Conservation (phyloP, 495 filamentous ascomycete genomes). For the Penicillium pulvis region DNA sequence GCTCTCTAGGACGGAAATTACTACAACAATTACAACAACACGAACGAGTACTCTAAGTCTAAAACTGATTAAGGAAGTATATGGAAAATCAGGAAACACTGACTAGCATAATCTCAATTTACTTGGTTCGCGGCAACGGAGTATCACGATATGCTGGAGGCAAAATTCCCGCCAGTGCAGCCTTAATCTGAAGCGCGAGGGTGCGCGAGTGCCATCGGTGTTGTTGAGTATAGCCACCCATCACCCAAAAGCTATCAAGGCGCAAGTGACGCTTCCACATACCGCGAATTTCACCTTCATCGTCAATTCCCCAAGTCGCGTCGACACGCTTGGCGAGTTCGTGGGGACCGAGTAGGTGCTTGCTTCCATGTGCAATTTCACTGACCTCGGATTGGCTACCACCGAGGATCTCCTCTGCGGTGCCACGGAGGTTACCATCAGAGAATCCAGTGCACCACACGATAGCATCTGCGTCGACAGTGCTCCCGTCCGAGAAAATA, state of each 20-base stretch:
- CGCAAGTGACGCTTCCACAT: conserved; percentile 36
- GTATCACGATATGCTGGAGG: conserved; percentile 25
- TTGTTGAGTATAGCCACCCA: conserved; percentile 24
- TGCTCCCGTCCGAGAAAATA: conserved; percentile 34
- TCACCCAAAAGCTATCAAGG: conserved; percentile 39
- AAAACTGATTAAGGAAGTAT: no score
- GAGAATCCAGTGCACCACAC: conserved; percentile 43
- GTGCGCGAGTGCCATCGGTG: conserved; percentile 21
- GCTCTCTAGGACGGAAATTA: no score
- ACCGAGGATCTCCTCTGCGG: conserved; percentile 25
- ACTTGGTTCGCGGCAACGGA: background rate
- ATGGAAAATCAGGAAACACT: no score
- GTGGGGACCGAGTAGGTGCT: conserved; percentile 12
- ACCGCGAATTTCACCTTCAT: conserved; percentile 41
- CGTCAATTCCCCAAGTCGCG: conserved; percentile 39
- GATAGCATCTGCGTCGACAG: conserved; percentile 38
- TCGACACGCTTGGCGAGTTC: conserved; percentile 37
- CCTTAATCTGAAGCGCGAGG: conserved; percentile 38
- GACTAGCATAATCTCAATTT: no score
- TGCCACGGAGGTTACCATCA: conserved; percentile 23
- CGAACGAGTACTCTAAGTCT: no score
- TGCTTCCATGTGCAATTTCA: background rate
- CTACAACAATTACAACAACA: no score
- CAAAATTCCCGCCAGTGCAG: conserved; percentile 25
- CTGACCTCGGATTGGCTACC: conserved; percentile 8